These are phyloP conservation scores for Ceratocystis alfenasii DNA, from an alignment of 2,329 filamentous ascomycete genomes.

Conservation along the genomic window DNA sequence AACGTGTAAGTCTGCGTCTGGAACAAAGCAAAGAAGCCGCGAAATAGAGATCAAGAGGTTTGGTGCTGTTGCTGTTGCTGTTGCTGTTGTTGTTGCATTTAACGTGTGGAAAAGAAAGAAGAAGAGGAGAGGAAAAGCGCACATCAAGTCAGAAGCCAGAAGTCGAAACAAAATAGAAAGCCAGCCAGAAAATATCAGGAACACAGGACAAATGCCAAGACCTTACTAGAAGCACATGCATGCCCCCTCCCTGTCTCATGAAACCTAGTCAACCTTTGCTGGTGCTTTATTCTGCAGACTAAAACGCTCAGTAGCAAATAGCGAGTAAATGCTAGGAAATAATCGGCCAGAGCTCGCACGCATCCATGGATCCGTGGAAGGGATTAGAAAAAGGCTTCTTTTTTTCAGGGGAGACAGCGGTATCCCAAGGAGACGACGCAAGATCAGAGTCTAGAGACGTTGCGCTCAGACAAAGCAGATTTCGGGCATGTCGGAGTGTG, in stretches of 20 bases:
- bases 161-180: background rate
- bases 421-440: background rate
- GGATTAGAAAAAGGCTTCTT: conserved; percentile 7
- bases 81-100: background rate
- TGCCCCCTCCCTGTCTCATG: conserved; percentile 7
- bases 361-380: conserved; percentile 9
- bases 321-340: background rate
- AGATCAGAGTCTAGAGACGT: background rate
- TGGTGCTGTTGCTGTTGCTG: no score
- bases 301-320: conserved; percentile 11
- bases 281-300: background rate
- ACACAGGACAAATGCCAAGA: conserved; percentile 5
- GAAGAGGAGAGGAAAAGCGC: background rate
- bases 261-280: conserved; percentile 6
- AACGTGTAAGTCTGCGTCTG: background rate
- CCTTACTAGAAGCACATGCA: conserved; percentile 8
- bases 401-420: conserved; percentile 5
- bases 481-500: background rate
- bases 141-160: background rate
- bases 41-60: background rate
- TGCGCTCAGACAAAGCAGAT: conserved; percentile 1
- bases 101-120: conserved; percentile 2
- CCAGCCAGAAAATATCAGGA: background rate
- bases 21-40: background rate
- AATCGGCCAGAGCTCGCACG: background rate